Evolutionary conservation across 1,284 basidiomycete genomes (phyloP).

Genomic region (Chalciporus sp.): DNA sequence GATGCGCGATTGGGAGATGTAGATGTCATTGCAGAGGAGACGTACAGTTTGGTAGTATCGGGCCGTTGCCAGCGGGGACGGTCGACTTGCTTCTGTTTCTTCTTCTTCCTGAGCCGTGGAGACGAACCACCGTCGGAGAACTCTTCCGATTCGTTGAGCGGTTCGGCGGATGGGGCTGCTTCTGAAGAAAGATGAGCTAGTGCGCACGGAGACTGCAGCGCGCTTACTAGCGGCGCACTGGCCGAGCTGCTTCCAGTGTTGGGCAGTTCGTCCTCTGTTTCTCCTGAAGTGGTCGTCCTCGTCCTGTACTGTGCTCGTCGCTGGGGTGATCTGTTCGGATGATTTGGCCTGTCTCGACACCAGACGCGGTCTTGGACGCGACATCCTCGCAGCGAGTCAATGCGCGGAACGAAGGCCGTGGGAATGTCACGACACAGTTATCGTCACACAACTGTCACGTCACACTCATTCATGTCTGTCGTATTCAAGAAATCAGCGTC

Average conservation of each 20-base stretch:
- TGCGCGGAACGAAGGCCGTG: slow-evolving; percentile 42
- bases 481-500: slow-evolving; percentile 60
- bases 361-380: slow-evolving; percentile 54
- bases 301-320: slow-evolving; percentile 41
- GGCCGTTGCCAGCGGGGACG: slow-evolving; percentile 41
- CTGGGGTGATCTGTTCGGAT: slow-evolving; percentile 20
- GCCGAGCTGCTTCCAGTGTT: slow-evolving; percentile 60
- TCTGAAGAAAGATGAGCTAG: slow-evolving; percentile 26
- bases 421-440: slow-evolving; percentile 42
- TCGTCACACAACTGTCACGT: slow-evolving; percentile 37
- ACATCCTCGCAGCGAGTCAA: slow-evolving; percentile 27
- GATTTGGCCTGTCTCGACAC: slow-evolving; percentile 28
- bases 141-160: neutral
- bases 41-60: slow-evolving; percentile 30
- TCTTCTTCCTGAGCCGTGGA: slow-evolving; percentile 40
- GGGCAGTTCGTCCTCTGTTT: slow-evolving; percentile 54
- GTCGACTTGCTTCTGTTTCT: slow-evolving; percentile 36
- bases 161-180: slow-evolving; percentile 19
- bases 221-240: slow-evolving; percentile 53
- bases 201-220: neutral
- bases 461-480: slow-evolving; percentile 37
- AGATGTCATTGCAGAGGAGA: slow-evolving; percentile 5
- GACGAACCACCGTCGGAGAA: slow-evolving; percentile 27
- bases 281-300: slow-evolving; percentile 68
- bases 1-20: neutral